Evolutionary conservation across 208 protist species (phyloP), one percentile per base, ranked within the genome.

Genomic region (Acanthamoeba healyi): DNA sequence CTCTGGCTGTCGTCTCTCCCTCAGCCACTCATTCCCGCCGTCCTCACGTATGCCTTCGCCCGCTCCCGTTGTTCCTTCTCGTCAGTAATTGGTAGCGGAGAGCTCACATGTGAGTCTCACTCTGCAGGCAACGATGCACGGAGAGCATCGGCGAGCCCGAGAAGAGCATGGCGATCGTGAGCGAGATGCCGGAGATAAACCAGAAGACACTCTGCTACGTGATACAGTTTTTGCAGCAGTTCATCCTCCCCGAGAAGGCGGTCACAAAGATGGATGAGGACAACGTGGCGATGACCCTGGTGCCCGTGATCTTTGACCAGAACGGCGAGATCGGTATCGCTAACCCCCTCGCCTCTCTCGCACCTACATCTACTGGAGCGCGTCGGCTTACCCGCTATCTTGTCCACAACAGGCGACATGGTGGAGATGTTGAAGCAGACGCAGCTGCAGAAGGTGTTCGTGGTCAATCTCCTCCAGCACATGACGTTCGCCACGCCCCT

Each of bases 191-290:
- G 29, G 81, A 88, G 17, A 56, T 88, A n/a, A 88, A 63, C 46
- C 44, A 63, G 46, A 56, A 42, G 44, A 63, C 54, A 15, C 81
- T 88, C 26, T 5, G 49, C 81, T 88, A 65, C 34, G 81, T 88
- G 29, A 88, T 88, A 3, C 81, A 88, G 44, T 88, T 88, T 19
- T 44, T 88, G 54, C 81, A 88, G 54, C 81, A 88, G 54, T 61
- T 46, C 54, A 40, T 88, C 34, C 44, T 88, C 38, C 81, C 81
- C 54, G 81, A 88, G n/a, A 88, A 88, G 81, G 81, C 44, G 32
- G 32, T 88, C 44, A 88, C 81, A 14, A 88, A 88, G 54, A 88
- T 88, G 81, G 81, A 88, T 34, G 81, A 88, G 54, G 81, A 88
- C 81, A 88, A 88, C 54, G 6, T 88, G 81, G 81, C 81, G 29